Evolutionary conservation across 805 yeast genomes (phyloP), one percentile per base, ranked within the genome.

Genomic region (Myxozyma neotropica): DNA sequence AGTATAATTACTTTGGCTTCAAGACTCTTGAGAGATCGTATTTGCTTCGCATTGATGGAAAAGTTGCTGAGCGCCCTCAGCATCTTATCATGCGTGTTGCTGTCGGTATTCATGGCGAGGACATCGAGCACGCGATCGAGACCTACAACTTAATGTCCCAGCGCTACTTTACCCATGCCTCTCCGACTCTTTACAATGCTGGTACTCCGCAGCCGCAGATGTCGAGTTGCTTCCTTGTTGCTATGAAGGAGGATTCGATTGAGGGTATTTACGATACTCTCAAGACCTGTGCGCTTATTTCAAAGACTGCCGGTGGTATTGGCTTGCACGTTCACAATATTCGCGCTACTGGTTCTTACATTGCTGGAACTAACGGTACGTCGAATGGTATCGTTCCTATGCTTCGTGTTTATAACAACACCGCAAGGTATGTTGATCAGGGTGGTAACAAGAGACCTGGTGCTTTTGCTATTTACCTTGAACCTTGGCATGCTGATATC

Each of bases 391-490:
- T 93, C 50, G 86, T 92, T 43, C 99, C 99, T n/a, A 91, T 93
- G 97, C 78, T 93, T 27, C 84, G 96, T 68, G 98, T 93, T 8
- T 93, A 86, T 78, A 93, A 93, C 78, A 88, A 90, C 75, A 91
- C 98, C 26, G 98, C 99, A 19, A 83, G 97, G 68, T 93, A 92
- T 71, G 98, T 93, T 43, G 98, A 93, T 70, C 99, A 93, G 79
- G 99, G 99, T 64, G 98, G 98, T 57, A 93, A 93, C 77, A 92
- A 92, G 75, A 81, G 99, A 70, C 99, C 99, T 0, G 98, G 98
- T 63, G 99, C 99, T 2, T 88, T 93, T 74, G 96, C 97, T 36
- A 76, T 91, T 38, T 93, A 92, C 75, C 74, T 93, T 38, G 99
- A 93, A 76, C 97, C 99, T 57, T 93, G 99, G 99, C 99, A 93